Evolutionary conservation across 768 basidiomycete species (phyloP).

Genomic region (Serendipita sp.): DNA sequence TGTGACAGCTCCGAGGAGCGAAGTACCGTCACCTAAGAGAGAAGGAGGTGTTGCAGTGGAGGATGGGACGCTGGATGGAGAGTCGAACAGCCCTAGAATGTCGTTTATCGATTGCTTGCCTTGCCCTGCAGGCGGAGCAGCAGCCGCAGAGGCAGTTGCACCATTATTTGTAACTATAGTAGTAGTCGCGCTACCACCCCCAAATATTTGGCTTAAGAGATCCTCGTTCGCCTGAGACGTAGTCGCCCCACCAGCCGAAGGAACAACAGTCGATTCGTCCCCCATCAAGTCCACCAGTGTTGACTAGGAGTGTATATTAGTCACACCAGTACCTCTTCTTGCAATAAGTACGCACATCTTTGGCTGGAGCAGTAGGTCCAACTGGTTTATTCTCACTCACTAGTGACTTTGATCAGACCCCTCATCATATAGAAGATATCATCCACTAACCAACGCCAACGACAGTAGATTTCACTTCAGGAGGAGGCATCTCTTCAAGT

Average conservation of each 20-base stretch:
- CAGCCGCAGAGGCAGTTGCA: slow-evolving; percentile 18
- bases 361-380: slow-evolving; percentile 66
- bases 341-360: slow-evolving; percentile 36
- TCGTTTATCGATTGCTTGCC: slow-evolving; percentile 62
- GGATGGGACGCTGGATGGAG: slow-evolving; percentile 25
- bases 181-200: slow-evolving; percentile 25
- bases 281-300: slow-evolving; percentile 61
- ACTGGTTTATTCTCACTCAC: slow-evolving; percentile 95
- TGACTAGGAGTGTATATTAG: slow-evolving; percentile 11
- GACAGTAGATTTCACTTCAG: slow-evolving; percentile 92
- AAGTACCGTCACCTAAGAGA: slow-evolving; percentile 14
- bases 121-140: slow-evolving; percentile 20
- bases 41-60: slow-evolving; percentile 24
- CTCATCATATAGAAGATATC: slow-evolving; percentile 6
- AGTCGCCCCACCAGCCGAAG: slow-evolving; percentile 25
- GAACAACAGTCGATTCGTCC: slow-evolving; percentile 43
- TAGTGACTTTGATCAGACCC: slow-evolving; percentile 19
- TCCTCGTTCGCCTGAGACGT: slow-evolving; percentile 57
- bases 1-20: slow-evolving; percentile 14
- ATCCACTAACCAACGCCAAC: slow-evolving; percentile 65
- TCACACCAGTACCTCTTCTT: background rate
- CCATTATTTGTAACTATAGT: no score
- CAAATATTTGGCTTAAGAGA: slow-evolving; percentile 87
- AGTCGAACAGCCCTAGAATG: slow-evolving; percentile 77
- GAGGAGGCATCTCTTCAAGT: slow-evolving; percentile 71